These are phyloP conservation scores for Ogataea naganishii DNA, from an alignment of 805 yeast species.

Conservation along the genomic window DNA sequence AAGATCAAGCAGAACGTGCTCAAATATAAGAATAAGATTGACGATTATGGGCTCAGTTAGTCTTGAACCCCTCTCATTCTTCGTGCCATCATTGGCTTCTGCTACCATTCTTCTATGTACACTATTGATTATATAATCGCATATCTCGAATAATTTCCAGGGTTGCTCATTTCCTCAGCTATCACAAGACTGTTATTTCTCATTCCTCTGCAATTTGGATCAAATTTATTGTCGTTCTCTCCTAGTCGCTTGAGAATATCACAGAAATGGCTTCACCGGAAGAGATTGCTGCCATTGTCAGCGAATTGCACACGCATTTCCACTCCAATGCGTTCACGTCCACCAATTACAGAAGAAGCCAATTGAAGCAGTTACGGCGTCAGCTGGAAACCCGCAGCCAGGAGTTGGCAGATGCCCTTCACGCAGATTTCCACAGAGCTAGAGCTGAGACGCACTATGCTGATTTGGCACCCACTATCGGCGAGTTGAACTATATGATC, in stretches of 20 bases:
- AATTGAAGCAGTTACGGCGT: constrained; percentile 59
- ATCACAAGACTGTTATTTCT: too few species aligned
- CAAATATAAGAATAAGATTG: constrained; percentile 72
- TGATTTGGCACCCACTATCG: constrained; percentile 44
- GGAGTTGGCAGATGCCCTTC: constrained; percentile 46
- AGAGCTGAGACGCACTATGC: constrained; percentile 49
- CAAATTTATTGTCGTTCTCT: too few species aligned
- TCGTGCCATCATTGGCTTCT: background rate
- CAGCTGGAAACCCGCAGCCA: constrained; percentile 52
- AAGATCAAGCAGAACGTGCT: constrained; percentile 87
- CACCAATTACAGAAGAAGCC: constrained; percentile 48
- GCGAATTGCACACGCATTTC: constrained; percentile 32
- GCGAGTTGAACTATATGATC: constrained; percentile 54
- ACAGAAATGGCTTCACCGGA: too few species aligned
- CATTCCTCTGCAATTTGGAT: too few species aligned
- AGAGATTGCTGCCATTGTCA: constrained; percentile 40
- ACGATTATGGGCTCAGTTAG: constrained; percentile 45
- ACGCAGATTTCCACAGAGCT: constrained; percentile 60
- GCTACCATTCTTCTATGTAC: too few species aligned
- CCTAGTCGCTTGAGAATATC: too few species aligned
- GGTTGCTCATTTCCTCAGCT: too few species aligned
- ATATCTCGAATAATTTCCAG: too few species aligned
- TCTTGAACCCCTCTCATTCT: background rate
- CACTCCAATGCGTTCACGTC: constrained; percentile 37
- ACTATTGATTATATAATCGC: too few species aligned